Base-by-base conservation (phyloP, 2,329 filamentous ascomycete species). In the Fusarium tricinctum region DNA sequence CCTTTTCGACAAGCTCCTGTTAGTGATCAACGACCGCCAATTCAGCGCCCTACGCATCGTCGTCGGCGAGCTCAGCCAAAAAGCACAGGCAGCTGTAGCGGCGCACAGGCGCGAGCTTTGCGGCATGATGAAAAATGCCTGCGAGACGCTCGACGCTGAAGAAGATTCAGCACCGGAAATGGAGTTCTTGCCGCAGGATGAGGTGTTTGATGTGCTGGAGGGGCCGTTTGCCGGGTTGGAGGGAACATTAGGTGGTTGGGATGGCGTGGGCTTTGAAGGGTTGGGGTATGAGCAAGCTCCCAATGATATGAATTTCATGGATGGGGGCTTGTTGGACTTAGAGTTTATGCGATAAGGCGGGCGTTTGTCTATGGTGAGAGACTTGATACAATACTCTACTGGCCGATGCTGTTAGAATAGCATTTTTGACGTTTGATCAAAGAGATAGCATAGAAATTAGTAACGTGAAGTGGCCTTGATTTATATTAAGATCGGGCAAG, bases 1-100 rank as follows among this genome's bases (percentile, higher is more conserved):
- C 7, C 52, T 79, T 0, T 76, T 78, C 28, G 71, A 78, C 30
- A 70, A 69, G 15, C 63, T 74, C 2, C 61, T 74, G 5, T 56
- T 56, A 6, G 23, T 74, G 2, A n/a, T 72, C 10, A 59, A 74
- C 8, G 68, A 72, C 26, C 46, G 66, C 4, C 22, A 26, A 5
- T 74, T 74, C 22, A 46, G 52, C 8, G 51, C 53, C 0, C 19
- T 74, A 6, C 56, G 72, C 3, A 33, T 38, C 1, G 60, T 74
- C 0, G 46, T 74, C 1, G 64, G 61, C 2, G 72, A 74, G 20
- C 53, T 74, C 6, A 72, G 62, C 15, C 50, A 69, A n/a, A 66
- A 66, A 14, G 72, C 72, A 2, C 63, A 64, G 4, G 44, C 44
- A 3, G 70, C 72, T 3, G 58, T 74, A 5, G 58, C 56, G 8